These are phyloP conservation scores for Aspergillus hortae DNA, from an alignment of 2,329 filamentous ascomycete species.

Conservation along the genomic window DNA sequence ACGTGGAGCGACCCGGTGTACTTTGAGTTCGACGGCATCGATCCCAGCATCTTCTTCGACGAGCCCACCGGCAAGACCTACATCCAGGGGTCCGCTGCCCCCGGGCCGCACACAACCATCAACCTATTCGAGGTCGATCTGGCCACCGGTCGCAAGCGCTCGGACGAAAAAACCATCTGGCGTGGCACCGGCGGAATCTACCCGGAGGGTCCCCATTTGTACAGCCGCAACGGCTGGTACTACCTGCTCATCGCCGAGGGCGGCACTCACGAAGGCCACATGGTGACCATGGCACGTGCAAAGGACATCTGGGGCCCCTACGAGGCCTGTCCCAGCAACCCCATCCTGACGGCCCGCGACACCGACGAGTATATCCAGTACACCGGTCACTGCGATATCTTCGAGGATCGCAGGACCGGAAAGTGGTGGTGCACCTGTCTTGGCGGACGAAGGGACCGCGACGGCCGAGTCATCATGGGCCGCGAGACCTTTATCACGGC, in stretches of 20 bases:
- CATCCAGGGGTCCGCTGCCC: background rate
- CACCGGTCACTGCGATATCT: background rate
- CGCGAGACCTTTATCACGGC: background rate
- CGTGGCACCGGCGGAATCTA: conserved; percentile 13
- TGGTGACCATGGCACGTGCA: conserved; percentile 48
- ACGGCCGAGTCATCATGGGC: background rate
- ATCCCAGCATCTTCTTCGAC: conserved; percentile 3
- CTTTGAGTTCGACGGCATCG: background rate
- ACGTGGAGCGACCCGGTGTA: background rate
- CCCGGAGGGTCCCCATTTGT: conserved; percentile 53
- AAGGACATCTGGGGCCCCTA: conserved; percentile 47
- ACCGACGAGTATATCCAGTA: background rate
- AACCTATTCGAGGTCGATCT: background rate
- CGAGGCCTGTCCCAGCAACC: conserved; percentile 42
- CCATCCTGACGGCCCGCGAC: conserved; percentile 32
- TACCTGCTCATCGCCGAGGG: conserved; percentile 51
- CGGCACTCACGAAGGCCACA: conserved; percentile 39
- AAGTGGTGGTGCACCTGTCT: background rate
- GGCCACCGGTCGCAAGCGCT: background rate
- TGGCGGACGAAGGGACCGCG: background rate
- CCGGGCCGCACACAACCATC: background rate
- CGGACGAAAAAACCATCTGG: background rate
- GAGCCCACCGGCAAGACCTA: background rate
- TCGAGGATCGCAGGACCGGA: background rate
- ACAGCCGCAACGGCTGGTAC: conserved; percentile 48